Percentiles rank a stretch among this genome's conserved stretches.
phyloP scores from a whole-genome alignment of 495 filamentous ascomycete species.

The Penicillium lividum region DNA sequence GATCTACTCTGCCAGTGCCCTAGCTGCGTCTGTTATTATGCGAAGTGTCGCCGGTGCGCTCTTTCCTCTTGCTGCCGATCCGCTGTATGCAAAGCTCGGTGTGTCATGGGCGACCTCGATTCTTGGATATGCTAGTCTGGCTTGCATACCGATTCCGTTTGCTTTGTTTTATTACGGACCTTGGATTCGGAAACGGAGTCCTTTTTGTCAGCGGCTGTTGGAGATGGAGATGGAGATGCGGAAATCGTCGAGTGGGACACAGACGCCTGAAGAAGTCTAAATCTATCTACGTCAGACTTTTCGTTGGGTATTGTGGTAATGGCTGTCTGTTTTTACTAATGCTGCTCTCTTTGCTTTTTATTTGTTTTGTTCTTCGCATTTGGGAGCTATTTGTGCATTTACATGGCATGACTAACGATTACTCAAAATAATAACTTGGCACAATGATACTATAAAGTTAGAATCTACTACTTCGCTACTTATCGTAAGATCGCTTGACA shows the following conservation, averaged over 20 bases:
- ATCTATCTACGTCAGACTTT: background rate
- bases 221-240: constrained; percentile 28
- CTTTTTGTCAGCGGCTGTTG: constrained; percentile 40
- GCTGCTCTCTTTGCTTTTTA: background rate
- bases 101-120: constrained; percentile 48
- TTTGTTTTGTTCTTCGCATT: background rate
- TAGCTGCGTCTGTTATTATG: constrained; percentile 62
- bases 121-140: constrained; percentile 47
- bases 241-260: constrained; percentile 16
- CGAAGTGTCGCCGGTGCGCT: constrained; percentile 63
- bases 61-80: constrained; percentile 46
- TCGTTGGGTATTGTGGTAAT: background rate
- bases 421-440: background rate
- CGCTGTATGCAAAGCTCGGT: constrained; percentile 41
- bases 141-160: constrained; percentile 44
- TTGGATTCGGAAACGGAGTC: constrained; percentile 39
- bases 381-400: background rate
- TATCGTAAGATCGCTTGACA: background rate
- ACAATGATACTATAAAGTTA: background rate
- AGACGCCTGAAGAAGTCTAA: constrained; percentile 20
- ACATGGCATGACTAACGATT: background rate
- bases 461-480: background rate
- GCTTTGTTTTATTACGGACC: constrained; percentile 37
- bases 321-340: background rate
- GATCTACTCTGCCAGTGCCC: constrained; percentile 67